Evolutionary conservation across 352 stramenopile species (phyloP).

Genomic region (Pythium brassicae): DNA sequence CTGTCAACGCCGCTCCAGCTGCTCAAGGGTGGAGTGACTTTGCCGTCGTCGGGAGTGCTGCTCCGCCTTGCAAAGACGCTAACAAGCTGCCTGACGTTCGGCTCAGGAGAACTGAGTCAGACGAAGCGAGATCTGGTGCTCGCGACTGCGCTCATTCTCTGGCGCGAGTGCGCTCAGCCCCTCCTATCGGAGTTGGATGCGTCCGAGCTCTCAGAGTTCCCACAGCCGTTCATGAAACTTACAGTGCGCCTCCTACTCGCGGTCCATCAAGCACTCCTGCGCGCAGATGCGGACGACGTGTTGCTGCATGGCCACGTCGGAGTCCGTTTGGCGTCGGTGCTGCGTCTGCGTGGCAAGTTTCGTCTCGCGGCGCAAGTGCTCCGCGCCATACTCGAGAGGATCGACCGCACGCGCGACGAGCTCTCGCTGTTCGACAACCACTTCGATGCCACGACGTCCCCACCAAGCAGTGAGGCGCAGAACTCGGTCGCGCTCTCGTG

Average conservation of each 20-base stretch:
- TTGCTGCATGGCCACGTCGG: slow-evolving; percentile 41
- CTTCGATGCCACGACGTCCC: slow-evolving; percentile 16
- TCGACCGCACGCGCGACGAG: slow-evolving; percentile 35
- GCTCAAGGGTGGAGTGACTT: not conserved
- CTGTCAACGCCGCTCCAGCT: not conserved
- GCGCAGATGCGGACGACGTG: slow-evolving; percentile 45
- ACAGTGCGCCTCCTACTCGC: slow-evolving; percentile 30
- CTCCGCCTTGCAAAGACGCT: slow-evolving; percentile 15
- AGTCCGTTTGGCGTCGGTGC: slow-evolving; percentile 32
- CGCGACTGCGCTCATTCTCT: slow-evolving; percentile 30
- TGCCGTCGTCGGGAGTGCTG: slow-evolving; percentile 3
- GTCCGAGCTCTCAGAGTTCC: slow-evolving; percentile 14
- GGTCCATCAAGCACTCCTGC: slow-evolving; percentile 35
- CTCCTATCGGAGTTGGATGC: slow-evolving; percentile 33
- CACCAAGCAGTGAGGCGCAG: not conserved
- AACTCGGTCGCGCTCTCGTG: slow-evolving; percentile 14
- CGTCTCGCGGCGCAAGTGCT: slow-evolving; percentile 31
- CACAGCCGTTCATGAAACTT: slow-evolving; percentile 14
- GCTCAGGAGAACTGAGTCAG: slow-evolving; percentile 14
- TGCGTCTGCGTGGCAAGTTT: slow-evolving; percentile 22
- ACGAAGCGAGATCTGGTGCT: slow-evolving; percentile 32
- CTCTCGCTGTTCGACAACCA: slow-evolving; percentile 30
- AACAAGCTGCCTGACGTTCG: slow-evolving; percentile 21
- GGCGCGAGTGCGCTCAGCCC: slow-evolving; percentile 24
- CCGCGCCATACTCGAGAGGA: slow-evolving; percentile 27